A percentile compares a stretch with the other conserved stretches of the same genome.
Evolutionary conservation across 2,329 filamentous ascomycete genomes (phyloP).

Genomic region (Dothistroma pini): DNA sequence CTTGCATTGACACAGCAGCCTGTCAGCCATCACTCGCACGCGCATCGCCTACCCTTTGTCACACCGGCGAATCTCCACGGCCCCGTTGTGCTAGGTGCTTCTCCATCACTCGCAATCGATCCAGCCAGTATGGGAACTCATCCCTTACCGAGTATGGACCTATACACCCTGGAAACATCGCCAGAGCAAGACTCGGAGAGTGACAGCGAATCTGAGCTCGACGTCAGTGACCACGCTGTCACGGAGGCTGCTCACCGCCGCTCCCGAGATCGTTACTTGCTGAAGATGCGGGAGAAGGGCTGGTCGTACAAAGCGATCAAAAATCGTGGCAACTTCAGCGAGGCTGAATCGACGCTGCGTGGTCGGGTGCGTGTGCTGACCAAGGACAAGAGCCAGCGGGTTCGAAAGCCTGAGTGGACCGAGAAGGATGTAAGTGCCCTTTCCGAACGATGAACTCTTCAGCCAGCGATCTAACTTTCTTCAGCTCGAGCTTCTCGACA

Average conservation of each 20-base stretch:
- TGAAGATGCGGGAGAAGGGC: constrained; percentile 54
- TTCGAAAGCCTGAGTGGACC: constrained; percentile 64
- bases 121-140: not conserved
- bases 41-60: not conserved
- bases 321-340: constrained; percentile 50
- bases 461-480: constrained; percentile 10
- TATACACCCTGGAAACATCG: not conserved
- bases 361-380: constrained; percentile 64
- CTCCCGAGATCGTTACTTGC: constrained; percentile 39
- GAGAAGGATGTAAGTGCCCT: constrained; percentile 58
- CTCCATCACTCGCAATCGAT: not conserved
- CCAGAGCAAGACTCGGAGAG: constrained; percentile 6
- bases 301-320: constrained; percentile 65
- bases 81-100: not conserved
- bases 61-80: not conserved
- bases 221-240: constrained; percentile 18
- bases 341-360: constrained; percentile 69
- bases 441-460: not conserved
- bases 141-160: not conserved
- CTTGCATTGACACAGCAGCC: not conserved
- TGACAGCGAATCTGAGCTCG: constrained; percentile 5
- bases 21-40: not conserved
- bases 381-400: constrained; percentile 58
- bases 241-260: constrained; percentile 19
- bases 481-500: constrained; percentile 31